Conservation (phyloP, 108 stramenopile species). For the Nitzschia palea region DNA sequence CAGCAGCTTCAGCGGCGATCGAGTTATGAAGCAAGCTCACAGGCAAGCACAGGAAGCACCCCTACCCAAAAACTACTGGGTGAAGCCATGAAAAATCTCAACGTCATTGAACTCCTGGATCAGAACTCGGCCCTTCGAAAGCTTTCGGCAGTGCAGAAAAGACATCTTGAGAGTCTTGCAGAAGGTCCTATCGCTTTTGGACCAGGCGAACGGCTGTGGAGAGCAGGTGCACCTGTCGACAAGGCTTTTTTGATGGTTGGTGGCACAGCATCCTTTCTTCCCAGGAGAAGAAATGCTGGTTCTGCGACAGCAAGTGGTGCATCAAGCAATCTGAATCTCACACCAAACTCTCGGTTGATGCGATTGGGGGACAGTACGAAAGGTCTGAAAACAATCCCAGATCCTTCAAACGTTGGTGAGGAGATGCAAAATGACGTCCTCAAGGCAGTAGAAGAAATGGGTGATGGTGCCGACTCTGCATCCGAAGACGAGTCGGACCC, state of each 20-base stretch:
- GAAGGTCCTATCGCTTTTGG: constrained; percentile 69
- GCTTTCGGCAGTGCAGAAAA: constrained; percentile 82
- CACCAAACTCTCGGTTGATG: constrained; percentile 13
- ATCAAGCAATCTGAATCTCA: neutral
- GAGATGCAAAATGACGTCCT: constrained; percentile 41
- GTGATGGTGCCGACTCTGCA: constrained; percentile 11
- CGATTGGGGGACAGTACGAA: constrained; percentile 9
- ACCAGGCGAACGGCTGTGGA: constrained; percentile 82
- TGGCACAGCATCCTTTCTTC: constrained; percentile 81
- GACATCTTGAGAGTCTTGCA: constrained; percentile 82
- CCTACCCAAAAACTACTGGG: constrained; percentile 35
- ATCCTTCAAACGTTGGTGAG: neutral
- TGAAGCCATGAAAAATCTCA: constrained; percentile 59
- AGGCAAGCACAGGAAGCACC: constrained; percentile 16
- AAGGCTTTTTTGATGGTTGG: constrained; percentile 78
- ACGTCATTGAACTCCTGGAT: constrained; percentile 72
- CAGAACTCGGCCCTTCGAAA: constrained; percentile 80
- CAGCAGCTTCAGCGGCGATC: constrained; percentile 35
- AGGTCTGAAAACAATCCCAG: neutral
- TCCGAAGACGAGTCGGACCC: constrained; percentile 30
- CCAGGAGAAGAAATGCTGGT: constrained; percentile 60
- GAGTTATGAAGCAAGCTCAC: constrained; percentile 6
- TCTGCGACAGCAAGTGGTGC: constrained; percentile 34
- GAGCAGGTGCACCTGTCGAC: constrained; percentile 72
- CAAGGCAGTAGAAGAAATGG: constrained; percentile 55